Evolutionary conservation across 2,329 filamentous ascomycete species (phyloP), one percentile per base, ranked within the genome.

Genomic region (Sclerotiophoma versabilis): DNA sequence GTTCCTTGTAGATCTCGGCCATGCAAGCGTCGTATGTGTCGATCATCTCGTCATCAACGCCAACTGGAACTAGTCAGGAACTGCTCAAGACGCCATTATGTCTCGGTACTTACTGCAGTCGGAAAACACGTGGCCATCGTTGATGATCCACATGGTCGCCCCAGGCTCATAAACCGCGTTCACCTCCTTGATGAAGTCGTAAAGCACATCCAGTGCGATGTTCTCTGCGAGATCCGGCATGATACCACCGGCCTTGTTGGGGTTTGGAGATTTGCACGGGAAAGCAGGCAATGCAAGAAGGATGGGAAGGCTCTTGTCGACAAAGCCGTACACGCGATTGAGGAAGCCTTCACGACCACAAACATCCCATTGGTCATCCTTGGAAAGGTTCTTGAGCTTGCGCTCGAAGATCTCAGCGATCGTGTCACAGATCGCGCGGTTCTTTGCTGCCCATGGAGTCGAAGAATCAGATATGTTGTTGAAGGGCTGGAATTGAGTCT

Each of bases 231-330:
- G 66, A 49, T 80, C 78, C 1, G 78, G 78, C 30, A 78, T 66
- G 5, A 61, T 65, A 2, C 77, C 84, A 9, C 86, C 72, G 0
- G 84, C 82, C 49, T 88, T 87, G 26, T 79, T 75, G 0, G 66
- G 64, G 55, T 87, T 87, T 14, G 84, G 81, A 0, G 83, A 86
- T 63, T 87, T 87, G 77, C 84, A 87, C 0, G 85, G 84, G 43
- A 87, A 87, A 0, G 84, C 84, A 0, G 84, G 84, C 1, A 87
- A 73, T 19, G 63, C 62, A 15, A 69, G 58, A 6, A 63, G 63
- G n/a, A 73, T 69, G 0, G 63, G 66, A 50, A 63, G 46, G 30
- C 62, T 63, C 36, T 62, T 62, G 32, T 63, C 63, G 14, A 72
- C 67, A 39, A 66, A 71, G 17, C 62, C 66, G 25, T 65, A 64